Conservation (phyloP, 176 grass and related monocot genomes). For the Lolium rigidum region DNA sequence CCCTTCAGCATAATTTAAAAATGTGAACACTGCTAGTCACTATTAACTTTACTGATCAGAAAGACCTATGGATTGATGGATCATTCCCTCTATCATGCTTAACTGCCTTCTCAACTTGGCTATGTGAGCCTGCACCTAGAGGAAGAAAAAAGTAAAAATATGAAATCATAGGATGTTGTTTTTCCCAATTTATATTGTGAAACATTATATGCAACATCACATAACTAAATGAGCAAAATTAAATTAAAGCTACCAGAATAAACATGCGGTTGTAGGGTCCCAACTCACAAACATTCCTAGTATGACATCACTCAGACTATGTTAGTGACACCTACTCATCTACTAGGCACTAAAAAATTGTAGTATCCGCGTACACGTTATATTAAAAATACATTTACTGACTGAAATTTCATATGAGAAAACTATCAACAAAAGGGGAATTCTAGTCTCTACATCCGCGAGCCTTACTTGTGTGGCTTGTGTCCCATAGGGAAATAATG, state of each 20-base stretch:
- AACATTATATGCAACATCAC: not conserved
- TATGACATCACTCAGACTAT: not conserved
- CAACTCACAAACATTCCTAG: not conserved
- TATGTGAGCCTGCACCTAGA: constrained; percentile 89
- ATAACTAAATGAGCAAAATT: constrained; percentile 17
- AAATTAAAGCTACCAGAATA: not conserved
- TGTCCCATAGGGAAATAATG: not conserved
- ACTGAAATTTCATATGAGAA: not conserved
- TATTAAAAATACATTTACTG: not conserved
- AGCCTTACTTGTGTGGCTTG: not conserved
- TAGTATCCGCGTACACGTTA: not conserved
- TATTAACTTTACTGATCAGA: constrained; percentile 64
- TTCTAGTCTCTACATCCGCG: not conserved
- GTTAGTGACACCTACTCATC: not conserved
- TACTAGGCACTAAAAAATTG: not conserved
- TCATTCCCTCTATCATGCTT: constrained; percentile 83
- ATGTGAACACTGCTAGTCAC: not conserved
- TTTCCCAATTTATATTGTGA: not conserved
- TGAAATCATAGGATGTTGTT: constrained; percentile 23
- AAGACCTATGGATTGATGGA: constrained; percentile 66
- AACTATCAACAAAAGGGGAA: not conserved
- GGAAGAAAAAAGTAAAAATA: constrained; percentile 12
- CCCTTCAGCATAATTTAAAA: not conserved
- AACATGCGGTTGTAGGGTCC: not conserved
- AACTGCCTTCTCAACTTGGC: constrained; percentile 93